Base-by-base conservation (phyloP, 177 flowering plant genomes). In the Tripterygium wilfordii region DNA sequence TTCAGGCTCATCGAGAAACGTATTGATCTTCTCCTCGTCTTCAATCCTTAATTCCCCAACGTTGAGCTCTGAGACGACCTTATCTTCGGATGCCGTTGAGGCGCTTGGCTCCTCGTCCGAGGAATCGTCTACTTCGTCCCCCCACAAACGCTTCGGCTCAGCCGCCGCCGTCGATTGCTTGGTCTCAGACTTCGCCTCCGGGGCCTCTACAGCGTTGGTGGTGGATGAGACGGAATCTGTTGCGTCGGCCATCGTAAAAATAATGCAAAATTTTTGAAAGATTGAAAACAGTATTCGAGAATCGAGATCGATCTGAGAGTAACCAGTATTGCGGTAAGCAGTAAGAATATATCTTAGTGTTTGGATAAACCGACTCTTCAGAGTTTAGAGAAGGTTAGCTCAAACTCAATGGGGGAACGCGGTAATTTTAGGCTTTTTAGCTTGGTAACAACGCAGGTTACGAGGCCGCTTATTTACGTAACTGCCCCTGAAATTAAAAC, bases 1-100 rank as follows among this genome's bases (percentile, higher is more conserved):
- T 3, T 83, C 79, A 0, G 95, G 89, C 18, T 83, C 88, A 6
- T 81, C 80, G 14, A 82, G 77, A 27, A 49, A 36, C 25, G 53
- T 41, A 16, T 48, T 49, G 22, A 26, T 24, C n/a, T 38, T 20
- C 24, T 38, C 20, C 24, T 10, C 10, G 2, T 38, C 42, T 12
- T 38, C 24, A 14, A 38, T 38, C 13, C 24, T 5, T 10, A 38
- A 19, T 8, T 16, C 16, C 17, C 10, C 45, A 9, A 42, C 29
- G 10, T 14, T 25, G 2, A 25, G 45, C 18, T 23, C 29, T 1
- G 29, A n/a, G 45, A 14, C 30, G 8, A 8, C 45, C 14, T 42
- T 25, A 1, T 23, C 29, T 17, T 42, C 42, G 33, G 33, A 30
- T 30, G 7, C 22, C 44, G 26, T 24, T 26, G 24, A 18, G 44